phyloP scores from a whole-genome alignment of 352 stramenopile species.

The Pythium sp. region DNA sequence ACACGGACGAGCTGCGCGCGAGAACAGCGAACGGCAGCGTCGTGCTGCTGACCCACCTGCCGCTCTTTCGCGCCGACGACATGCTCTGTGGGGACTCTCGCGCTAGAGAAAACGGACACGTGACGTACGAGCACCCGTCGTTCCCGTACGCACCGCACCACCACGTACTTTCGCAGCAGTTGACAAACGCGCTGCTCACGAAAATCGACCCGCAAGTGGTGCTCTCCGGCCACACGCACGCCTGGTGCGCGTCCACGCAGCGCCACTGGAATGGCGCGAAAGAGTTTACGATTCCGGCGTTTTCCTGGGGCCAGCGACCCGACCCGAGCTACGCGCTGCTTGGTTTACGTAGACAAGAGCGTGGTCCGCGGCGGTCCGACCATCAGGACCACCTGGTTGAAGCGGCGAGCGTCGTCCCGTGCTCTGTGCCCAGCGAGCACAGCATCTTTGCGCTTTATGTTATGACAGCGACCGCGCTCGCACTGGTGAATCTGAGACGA shows the following conservation, averaged over 20 bases:
- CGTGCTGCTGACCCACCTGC: conserved; percentile 62
- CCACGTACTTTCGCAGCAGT: conserved; percentile 58
- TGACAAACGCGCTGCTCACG: conserved; percentile 50
- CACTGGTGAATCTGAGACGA: conserved; percentile 18
- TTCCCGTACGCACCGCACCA: conserved; percentile 64
- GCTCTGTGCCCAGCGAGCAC: conserved; percentile 33
- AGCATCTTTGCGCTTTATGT: conserved; percentile 40
- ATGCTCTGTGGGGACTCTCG: conserved; percentile 50
- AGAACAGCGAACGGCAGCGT: conserved; percentile 27
- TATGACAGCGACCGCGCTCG: conserved; percentile 13
- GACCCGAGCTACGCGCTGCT: conserved; percentile 74
- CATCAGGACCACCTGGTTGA: background rate
- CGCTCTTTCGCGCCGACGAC: conserved; percentile 56
- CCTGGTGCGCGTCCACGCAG: conserved; percentile 47
- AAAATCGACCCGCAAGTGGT: conserved; percentile 50
- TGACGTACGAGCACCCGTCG: conserved; percentile 75
- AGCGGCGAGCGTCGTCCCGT: conserved; percentile 22
- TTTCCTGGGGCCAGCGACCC: conserved; percentile 76
- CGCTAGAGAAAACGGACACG: conserved; percentile 46
- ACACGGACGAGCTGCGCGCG: conserved; percentile 26
- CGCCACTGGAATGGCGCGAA: conserved; percentile 24
- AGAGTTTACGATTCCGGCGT: conserved; percentile 73
- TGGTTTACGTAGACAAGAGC: conserved; percentile 18
- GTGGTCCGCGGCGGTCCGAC: background rate
- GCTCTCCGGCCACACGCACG: conserved; percentile 75